Percentiles rank a stretch among this genome's conserved stretches.
These are phyloP conservation scores for Metschnikowia borealis DNA, from an alignment of 805 yeast genomes.

Conservation along the genomic window DNA sequence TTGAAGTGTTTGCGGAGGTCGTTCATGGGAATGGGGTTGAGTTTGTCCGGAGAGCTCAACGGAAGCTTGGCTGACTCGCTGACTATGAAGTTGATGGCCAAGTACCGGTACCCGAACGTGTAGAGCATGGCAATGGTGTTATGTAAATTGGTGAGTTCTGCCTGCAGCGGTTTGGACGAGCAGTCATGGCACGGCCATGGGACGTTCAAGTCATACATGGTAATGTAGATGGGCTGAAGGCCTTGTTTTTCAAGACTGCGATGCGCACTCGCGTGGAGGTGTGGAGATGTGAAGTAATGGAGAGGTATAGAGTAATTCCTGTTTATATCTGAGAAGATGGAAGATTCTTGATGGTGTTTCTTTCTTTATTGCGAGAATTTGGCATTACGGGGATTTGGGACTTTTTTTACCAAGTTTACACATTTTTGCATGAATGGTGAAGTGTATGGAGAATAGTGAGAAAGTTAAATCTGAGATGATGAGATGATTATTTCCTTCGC, in stretches of 20 bases:
- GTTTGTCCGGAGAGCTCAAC: constrained; percentile 32
- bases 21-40: constrained; percentile 47
- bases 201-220: constrained; percentile 59
- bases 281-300: not conserved
- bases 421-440: no score
- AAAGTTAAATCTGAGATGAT: no score
- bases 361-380: no score
- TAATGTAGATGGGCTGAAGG: not conserved
- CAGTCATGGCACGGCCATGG: constrained; percentile 65
- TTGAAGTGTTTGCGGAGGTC: constrained; percentile 17
- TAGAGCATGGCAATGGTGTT: constrained; percentile 51
- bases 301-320: not conserved
- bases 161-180: constrained; percentile 34
- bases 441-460: no score
- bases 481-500: no score
- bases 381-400: no score
- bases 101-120: constrained; percentile 65
- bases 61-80: constrained; percentile 53
- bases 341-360: no score
- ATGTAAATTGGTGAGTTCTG: constrained; percentile 44
- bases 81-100: constrained; percentile 68
- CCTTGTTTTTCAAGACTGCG: constrained; percentile 3
- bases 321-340: no score
- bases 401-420: no score
- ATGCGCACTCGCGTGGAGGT: constrained; percentile 2